Evolutionary conservation across 2,329 filamentous ascomycete species (phyloP).

Genomic region (Acrodontium crateriforme): DNA sequence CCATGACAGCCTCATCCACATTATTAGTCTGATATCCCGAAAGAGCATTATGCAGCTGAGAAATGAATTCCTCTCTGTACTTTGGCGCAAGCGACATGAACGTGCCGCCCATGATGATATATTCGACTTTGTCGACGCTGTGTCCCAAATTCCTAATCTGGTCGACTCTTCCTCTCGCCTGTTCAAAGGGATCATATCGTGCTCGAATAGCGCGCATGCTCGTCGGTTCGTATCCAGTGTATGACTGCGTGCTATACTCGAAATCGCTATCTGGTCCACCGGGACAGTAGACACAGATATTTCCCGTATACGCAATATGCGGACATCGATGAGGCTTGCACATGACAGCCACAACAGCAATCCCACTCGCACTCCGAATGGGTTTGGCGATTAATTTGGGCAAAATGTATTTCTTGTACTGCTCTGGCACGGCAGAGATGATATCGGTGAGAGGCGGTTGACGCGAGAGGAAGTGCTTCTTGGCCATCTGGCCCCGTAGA

Average conservation of each 20-base stretch:
- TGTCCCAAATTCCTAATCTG: conserved; percentile 93
- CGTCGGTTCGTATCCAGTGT: conserved; percentile 95
- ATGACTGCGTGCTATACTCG: conserved; percentile 97
- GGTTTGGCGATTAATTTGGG: conserved; percentile 95
- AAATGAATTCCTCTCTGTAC: conserved; percentile 87
- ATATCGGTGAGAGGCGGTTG: conserved; percentile 91
- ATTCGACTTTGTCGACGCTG: conserved; percentile 97
- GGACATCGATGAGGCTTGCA: conserved; percentile 97
- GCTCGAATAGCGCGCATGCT: conserved; percentile 97
- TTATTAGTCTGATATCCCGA: conserved; percentile 90
- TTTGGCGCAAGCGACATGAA: conserved; percentile 91
- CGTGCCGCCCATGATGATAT: conserved; percentile 98
- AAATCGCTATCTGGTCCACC: conserved; percentile 97
- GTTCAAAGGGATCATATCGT: conserved; percentile 94
- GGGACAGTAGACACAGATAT: conserved; percentile 97
- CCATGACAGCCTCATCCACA: conserved; percentile 88
- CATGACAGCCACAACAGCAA: conserved; percentile 98
- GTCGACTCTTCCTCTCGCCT: conserved; percentile 87
- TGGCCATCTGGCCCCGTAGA: conserved; percentile 72
- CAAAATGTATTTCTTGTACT: conserved; percentile 98
- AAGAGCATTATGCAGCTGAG: conserved; percentile 89
- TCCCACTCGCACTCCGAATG: conserved; percentile 88
- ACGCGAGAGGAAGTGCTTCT: conserved; percentile 79
- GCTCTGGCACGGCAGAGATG: conserved; percentile 95
- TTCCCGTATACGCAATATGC: conserved; percentile 95